Evolutionary conservation across 2,329 filamentous ascomycete genomes (phyloP), one percentile per base, ranked within the genome.

Genomic region (Phialophora expanda): DNA sequence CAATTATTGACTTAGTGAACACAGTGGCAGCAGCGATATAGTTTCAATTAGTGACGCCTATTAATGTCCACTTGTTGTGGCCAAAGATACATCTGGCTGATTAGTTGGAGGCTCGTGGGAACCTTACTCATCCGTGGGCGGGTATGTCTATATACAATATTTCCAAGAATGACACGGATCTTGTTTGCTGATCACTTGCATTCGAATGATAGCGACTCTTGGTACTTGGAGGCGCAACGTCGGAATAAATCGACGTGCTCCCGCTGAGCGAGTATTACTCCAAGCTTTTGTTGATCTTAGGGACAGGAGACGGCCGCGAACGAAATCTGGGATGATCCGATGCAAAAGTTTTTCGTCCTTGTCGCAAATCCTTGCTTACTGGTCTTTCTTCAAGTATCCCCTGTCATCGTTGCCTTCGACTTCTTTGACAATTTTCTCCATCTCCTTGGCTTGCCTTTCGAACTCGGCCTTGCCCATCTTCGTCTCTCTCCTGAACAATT

Each of bases 381-480:
- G 65, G 26, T 61, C 46, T 53, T 69, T 70, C 61, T 70, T 70
- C 55, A 66, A 64, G 65, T 82, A 82, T n/a, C 74, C 75, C 65
- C 81, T 76, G 64, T 82, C 81, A 72, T 82, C 81, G 3, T 80
- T 75, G 11, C 86, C 87, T 76, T 90, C 87, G 2, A 97, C 91
- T 74, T 91, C 86, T 77, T 88, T 85, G 65, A 93, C 87, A 69
- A 93, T 88, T 73, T 82, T 82, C 78, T 95, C 91, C 83, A 92
- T 92, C 76, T 90, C 89, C 76, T 86, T 83, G 67, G 84, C 83
- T 81, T 97, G 93, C 75, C 87, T 86, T 75, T 89, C 85, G 92
- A 92, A 96, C 76, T 92, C 89, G 67, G 84, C 84, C 74, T 90
- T 81, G 69, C 86, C 90, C 90, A 95, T 93, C 84, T 96, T 97